phyloP scores from a whole-genome alignment of 2,329 filamentous ascomycete genomes.

The Cercospora berteroae region DNA sequence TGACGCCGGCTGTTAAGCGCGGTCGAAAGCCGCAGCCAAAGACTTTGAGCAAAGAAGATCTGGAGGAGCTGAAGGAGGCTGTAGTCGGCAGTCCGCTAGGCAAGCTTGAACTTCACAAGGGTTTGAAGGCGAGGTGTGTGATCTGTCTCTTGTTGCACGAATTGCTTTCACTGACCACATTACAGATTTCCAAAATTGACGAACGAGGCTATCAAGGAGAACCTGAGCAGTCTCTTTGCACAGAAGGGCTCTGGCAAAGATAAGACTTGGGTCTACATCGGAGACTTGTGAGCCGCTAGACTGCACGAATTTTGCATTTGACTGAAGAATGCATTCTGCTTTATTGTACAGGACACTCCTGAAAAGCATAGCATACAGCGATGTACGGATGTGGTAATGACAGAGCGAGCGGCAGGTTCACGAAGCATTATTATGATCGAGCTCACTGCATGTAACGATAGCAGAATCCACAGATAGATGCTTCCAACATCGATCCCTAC shows the following conservation, averaged over 20 bases:
- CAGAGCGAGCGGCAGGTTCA: background rate
- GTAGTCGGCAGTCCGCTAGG: constrained; percentile 70
- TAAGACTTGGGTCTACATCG: constrained; percentile 58
- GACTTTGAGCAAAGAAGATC: constrained; percentile 57
- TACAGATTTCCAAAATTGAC: constrained; percentile 65
- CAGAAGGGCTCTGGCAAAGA: constrained; percentile 62
- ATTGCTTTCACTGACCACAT: constrained; percentile 16
- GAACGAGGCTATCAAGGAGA: constrained; percentile 69
- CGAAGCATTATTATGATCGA: background rate
- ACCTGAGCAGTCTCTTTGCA: constrained; percentile 64
- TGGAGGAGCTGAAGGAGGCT: constrained; percentile 66
- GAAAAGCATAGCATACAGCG: background rate
- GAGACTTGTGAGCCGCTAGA: constrained; percentile 16
- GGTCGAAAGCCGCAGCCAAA: constrained; percentile 41
- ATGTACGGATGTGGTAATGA: background rate
- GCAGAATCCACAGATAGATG: background rate
- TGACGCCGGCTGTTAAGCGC: constrained; percentile 32
- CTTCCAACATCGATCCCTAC: background rate
- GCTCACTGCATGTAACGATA: background rate
- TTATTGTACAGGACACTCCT: background rate
- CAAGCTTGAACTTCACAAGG: constrained; percentile 72
- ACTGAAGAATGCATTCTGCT: background rate
- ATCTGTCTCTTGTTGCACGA: background rate
- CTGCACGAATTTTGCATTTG: background rate
- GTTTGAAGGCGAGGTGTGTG: constrained; percentile 66